Conservation (phyloP, 1,139 yeast genomes). For the Taiozyma onychis region DNA sequence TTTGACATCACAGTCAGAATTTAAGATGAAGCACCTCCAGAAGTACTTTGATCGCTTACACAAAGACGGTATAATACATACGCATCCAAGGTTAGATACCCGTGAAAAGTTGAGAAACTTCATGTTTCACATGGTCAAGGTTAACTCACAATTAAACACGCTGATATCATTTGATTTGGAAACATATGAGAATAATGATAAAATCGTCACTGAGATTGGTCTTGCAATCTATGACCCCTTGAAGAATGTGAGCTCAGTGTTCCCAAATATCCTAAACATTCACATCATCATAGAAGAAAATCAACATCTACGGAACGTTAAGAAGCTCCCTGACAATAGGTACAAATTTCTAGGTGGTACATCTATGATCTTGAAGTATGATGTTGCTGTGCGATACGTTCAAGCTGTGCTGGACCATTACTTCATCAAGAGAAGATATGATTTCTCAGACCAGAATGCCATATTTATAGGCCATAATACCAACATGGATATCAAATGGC, state of each 20-base stretch:
- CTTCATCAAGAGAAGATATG: constrained; percentile 18
- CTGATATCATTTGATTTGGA: constrained; percentile 43
- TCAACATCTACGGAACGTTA: constrained; percentile 39
- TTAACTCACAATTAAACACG: background rate
- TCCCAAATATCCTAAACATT: constrained; percentile 39
- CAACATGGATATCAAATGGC: constrained; percentile 53
- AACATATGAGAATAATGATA: constrained; percentile 45
- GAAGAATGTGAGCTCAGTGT: constrained; percentile 25
- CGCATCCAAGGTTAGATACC: background rate
- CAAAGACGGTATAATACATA: background rate
- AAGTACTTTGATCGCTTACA: background rate
- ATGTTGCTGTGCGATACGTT: constrained; percentile 35
- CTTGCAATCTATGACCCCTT: constrained; percentile 55
- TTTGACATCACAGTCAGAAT: background rate
- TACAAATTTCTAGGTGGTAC: constrained; percentile 47
- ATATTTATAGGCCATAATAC: constrained; percentile 63
- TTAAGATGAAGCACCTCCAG: background rate
- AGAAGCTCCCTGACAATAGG: constrained; percentile 55
- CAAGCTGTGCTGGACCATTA: constrained; percentile 37
- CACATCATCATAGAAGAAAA: constrained; percentile 55
- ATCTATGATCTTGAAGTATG: constrained; percentile 37
- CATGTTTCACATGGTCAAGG: background rate
- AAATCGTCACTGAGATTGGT: constrained; percentile 57
- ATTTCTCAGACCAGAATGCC: constrained; percentile 11
- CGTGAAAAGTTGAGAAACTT: background rate